Evolutionary conservation across 2,329 filamentous ascomycete genomes (phyloP), one percentile per base, ranked within the genome.

Genomic region (Cladosporium sp.): DNA sequence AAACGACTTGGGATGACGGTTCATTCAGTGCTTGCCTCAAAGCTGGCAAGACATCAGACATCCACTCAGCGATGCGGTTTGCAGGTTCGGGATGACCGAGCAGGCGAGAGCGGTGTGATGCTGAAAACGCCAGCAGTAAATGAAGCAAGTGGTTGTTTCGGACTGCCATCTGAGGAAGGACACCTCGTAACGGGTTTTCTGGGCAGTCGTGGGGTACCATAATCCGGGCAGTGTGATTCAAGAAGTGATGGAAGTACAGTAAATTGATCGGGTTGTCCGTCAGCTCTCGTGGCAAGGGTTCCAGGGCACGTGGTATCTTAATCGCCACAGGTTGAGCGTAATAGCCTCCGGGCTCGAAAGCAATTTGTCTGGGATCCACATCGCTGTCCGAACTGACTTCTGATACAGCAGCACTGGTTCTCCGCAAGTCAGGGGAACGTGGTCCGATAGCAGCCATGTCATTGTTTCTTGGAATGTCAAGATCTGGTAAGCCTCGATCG

Each of bases 211-310:
- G 86, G 1, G 86, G 84, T 2, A 87, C 83, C 64, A 87, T 75
- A 70, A 88, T 88, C 67, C 87, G 86, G 8, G 91, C 91, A 3
- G 91, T 95, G 76, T 95, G 90, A 71, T 93, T 91, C 66, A 95
- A 82, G 73, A 95, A 89, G 71, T 89, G 87, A 73, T 90, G 87
- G 69, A 89, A 89, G 72, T 89, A 89, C 70, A 95, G 83, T 67
- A 95, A 77, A 72, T 95, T 94, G 86, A 94, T 94, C 1, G 88
- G 89, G 71, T 92, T 93, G 44, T 89, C 85, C 52, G 85, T 78
- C 33, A 93, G 79, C 11, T 85, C 79, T 4, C 79, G 72, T 5
- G 87, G 87, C 26, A 89, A 74, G 2, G 83, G 83, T 65, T 83
- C 86, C 35, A 89, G 75, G 61, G 81, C 81, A 67, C 84, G 84